Evolutionary conservation across 2,329 filamentous ascomycete species (phyloP).

Genomic region (Aspergillus sp.): DNA sequence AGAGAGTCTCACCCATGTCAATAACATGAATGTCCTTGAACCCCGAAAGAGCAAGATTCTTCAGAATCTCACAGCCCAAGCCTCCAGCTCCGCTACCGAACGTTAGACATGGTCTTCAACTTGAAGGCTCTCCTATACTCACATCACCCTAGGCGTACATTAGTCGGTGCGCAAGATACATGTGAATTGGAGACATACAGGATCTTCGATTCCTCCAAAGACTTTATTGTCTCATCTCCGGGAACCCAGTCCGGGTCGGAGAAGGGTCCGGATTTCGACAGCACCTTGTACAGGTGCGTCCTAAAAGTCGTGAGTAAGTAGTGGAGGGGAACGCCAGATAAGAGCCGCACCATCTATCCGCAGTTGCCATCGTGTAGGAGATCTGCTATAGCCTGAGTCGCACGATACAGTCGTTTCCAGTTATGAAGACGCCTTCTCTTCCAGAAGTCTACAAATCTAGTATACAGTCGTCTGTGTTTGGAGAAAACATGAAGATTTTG

Average conservation of each 20-base stretch:
- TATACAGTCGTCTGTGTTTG: neutral
- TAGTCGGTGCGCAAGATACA: conserved; percentile 24
- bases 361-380: conserved; percentile 21
- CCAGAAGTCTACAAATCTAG: neutral
- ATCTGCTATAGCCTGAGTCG: neutral
- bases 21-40: conserved; percentile 99
- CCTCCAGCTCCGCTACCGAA: conserved; percentile 80
- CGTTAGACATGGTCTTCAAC: conserved; percentile 35
- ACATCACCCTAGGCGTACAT: conserved; percentile 55
- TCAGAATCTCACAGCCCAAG: conserved; percentile 93
- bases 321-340: neutral
- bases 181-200: conserved; percentile 58
- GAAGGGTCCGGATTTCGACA: conserved; percentile 78
- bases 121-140: conserved; percentile 31
- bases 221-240: conserved; percentile 57
- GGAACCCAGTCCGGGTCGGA: conserved; percentile 67
- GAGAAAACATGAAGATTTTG: neutral
- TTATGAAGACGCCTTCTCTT: neutral
- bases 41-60: conserved; percentile 91
- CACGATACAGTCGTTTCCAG: neutral
- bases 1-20: conserved; percentile 77
- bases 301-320: conserved; percentile 51
- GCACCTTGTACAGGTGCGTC: conserved; percentile 82
- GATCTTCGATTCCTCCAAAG: conserved; percentile 72
- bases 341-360: conserved; percentile 24